Evolutionary conservation across 331 rosid species (phyloP).

Genomic region (Telfairia occidentalis): DNA sequence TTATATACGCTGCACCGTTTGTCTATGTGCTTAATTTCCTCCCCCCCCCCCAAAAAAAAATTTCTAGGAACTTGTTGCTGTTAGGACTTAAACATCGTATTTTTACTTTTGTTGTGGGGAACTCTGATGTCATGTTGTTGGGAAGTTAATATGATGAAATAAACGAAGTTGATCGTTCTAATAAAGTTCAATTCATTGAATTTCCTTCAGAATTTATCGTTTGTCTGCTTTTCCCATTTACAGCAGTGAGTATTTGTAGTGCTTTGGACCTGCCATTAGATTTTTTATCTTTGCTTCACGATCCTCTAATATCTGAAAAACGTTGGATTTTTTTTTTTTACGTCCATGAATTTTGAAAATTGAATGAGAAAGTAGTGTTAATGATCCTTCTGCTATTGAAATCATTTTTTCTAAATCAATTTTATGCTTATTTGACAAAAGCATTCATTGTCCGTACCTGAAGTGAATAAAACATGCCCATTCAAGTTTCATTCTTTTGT

Average conservation of each 20-base stretch:
- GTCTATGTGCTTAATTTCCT: not conserved
- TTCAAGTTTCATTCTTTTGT: not conserved
- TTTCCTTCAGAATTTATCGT: not conserved
- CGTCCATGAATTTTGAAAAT: not conserved
- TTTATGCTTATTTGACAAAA: not conserved
- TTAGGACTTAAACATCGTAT: not conserved
- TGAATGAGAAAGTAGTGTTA: not conserved
- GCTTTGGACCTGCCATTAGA: not conserved
- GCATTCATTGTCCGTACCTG: not conserved
- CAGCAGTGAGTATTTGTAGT: not conserved
- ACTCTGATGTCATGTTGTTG: not conserved
- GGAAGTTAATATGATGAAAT: conserved; percentile 3
- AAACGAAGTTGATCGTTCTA: not conserved
- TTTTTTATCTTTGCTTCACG: not conserved
- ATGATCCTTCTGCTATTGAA: not conserved
- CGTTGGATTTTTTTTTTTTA: not conserved
- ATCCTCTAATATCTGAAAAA: not conserved
- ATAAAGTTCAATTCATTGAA: not conserved
- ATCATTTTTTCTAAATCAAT: not conserved
- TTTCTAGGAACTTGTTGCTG: not conserved
- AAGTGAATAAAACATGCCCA: not conserved
- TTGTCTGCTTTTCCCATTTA: not conserved
- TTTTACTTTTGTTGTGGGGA: not conserved
- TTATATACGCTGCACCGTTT: not conserved
- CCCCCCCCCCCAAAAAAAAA: not conserved